phyloP scores from a whole-genome alignment of 2,329 filamentous ascomycete species.

The Alternaria longipes region DNA sequence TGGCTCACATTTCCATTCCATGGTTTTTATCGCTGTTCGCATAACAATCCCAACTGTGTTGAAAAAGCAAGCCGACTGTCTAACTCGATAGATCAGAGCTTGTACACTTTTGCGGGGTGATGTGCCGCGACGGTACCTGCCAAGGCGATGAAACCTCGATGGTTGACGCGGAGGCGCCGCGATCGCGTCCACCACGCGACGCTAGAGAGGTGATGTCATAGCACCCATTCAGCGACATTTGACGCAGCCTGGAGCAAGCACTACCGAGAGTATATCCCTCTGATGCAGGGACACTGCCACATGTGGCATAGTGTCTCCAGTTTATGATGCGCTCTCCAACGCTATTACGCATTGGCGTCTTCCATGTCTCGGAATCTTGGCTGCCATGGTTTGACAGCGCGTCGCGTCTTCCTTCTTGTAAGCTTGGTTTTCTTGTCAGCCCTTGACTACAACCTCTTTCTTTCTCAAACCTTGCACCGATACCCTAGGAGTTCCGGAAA shows the following conservation, averaged over 20 bases:
- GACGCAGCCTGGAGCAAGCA: conserved; percentile 19
- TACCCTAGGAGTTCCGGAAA: background rate
- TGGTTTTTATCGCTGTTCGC: background rate
- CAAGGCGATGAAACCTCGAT: conserved; percentile 19
- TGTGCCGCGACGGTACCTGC: conserved; percentile 19
- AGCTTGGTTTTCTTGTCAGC: conserved; percentile 5
- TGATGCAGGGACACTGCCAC: conserved; percentile 19
- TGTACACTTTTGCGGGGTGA: background rate
- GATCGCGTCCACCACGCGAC: conserved; percentile 14
- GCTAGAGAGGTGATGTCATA: conserved; percentile 26
- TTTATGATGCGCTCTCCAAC: conserved; percentile 25
- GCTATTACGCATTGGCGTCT: conserved; percentile 11
- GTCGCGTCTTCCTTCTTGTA: conserved; percentile 15
- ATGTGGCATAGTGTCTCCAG: conserved; percentile 14
- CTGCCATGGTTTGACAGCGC: conserved; percentile 13
- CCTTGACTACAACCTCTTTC: background rate
- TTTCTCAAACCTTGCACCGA: background rate
- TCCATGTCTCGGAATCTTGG: background rate
- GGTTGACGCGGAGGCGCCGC: conserved; percentile 3
- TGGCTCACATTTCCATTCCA: background rate
- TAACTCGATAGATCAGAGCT: background rate
- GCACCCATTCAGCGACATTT: background rate
- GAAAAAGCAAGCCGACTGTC: background rate
- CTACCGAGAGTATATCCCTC: conserved; percentile 15
- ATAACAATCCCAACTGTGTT: background rate